Base-by-base conservation (phyloP, 495 filamentous ascomycete species). In the Astrocystis sublimbata region DNA sequence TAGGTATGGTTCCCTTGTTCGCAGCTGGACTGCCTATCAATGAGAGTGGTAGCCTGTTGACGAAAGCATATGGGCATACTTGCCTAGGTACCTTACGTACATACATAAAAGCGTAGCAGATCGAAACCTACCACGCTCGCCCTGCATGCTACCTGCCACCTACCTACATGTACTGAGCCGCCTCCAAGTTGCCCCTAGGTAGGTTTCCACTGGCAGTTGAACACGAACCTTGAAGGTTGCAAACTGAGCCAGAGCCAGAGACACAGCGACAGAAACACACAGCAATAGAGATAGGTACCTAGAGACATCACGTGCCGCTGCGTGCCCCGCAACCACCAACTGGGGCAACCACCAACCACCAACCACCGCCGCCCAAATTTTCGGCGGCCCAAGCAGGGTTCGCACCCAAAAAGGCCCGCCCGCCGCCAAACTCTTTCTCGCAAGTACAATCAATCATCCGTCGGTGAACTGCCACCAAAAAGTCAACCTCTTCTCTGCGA, bases 291-390 rank as follows among this genome's bases (percentile, higher is more conserved):
- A n/a, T n/a, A n/a, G n/a, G n/a, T 58, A 36, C 21, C 10, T 6
- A 35, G 19, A 53, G 38, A 50, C 56, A 30, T 63, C 61, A 63
- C 61, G 61, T 63, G 61, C 61, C 41, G 42, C 40, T 19, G 42
- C 19, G 50, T 56, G 53, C 61, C 60, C 61, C 61, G 61, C 61
- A 63, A 63, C 61, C 45, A 59, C n/a, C n/a, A n/a, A n/a, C n/a
- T n/a, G n/a, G n/a, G n/a, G n/a, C n/a, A n/a, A n/a, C n/a, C n/a
- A n/a, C n/a, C n/a, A n/a, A n/a, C n/a, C n/a, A n/a, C 56, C 56
- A 59, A 59, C 46, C 46, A 49, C 46, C 46, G 30, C 24, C 47
- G 35, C 58, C 58, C 45, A 61, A 53, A 40, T 58, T 63, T 63
- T 58, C 61, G 61, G 54, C 61, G 33, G 59, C 50, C 53, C 61